Evolutionary conservation across 2,329 filamentous ascomycete genomes (phyloP), one percentile per base, ranked within the genome.

Genomic region (Aspergillus sp.): DNA sequence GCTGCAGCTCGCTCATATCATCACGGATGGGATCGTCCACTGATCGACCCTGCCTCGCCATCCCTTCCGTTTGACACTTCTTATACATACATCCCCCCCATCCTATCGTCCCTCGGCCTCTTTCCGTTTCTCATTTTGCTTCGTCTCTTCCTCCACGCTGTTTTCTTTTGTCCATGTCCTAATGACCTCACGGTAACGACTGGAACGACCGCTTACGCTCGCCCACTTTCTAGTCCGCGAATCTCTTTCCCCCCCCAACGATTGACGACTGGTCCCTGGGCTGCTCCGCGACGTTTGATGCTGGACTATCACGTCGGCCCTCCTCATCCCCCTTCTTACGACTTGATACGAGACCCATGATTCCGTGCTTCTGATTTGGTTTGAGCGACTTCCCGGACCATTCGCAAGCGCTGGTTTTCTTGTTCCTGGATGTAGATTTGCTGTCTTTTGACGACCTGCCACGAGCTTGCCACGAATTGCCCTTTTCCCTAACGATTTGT

Each of bases 281-380:
- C 20, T n/a, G 24, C 17, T 24, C 51, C 52, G 53, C 48, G 49
- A 58, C 57, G 55, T 53, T 57, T 52, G 54, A 61, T 62, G 56
- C 57, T 55, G 51, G 51, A 53, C 48, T 53, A 48, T 53, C 52
- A 53, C 57, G 56, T 59, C 60, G 63, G 62, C 55, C 58, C 62
- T 60, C 42, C 52, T 57, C 54, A 46, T 56, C 60, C 53, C 57
- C 47, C 61, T 61, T 61, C 66, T 74, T 67, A 75, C 69, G 73
- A 75, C 65, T 60, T 69, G 70, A 70, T 66, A 75, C 71, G 73
- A 74, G 63, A 65, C 66, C 69, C 66, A 75, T 70, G 72, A 65
- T 59, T 57, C 48, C 56, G 59, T 61, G 55, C 60, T 63, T 71
- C 56, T 65, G 52, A 59, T 58, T 59, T 59, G 60, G 56, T 64